Base-by-base conservation (phyloP, 2,329 filamentous ascomycete species). In the Westerdykella aurantiaca region DNA sequence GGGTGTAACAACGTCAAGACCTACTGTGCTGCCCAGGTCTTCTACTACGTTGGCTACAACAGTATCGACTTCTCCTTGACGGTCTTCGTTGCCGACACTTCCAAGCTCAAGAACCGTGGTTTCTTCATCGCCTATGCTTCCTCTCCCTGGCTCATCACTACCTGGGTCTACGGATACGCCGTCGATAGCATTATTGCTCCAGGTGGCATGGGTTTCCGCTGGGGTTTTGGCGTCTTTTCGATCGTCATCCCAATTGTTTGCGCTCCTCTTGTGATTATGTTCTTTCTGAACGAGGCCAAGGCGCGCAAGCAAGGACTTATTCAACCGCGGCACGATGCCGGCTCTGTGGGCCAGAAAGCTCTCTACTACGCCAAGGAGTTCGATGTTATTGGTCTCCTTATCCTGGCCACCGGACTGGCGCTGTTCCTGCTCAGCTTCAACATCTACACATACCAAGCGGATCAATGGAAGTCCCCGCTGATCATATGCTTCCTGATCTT, bases 371-470 rank as follows among this genome's bases (percentile, higher is more conserved):
- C 73, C 17, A 70, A 76, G 45, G 79, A 86, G 52, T 83, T 86
- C 47, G 84, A 88, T 57, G 59, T 79, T 1, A 39, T 80, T 4
- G 83, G 84, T 12, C 68, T 85, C 16, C 43, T 86, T 16, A 69
- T 86, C 5, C 72, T 86, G 39, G 73, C 77, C 2, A 71, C 69
- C 1, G 84, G 82, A 5, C 75, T 85, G 43, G 72, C 78, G 0
- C 67, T 87, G 13, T 80, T 89, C 59, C 70, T 89, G 13, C 75
- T 89, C 9, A 80, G 84, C 2, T 81, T 89, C 63, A 82, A 74
- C 34, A 71, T 89, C 29, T 65, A 64, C 53, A 53, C 61, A 2
- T 54, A 55, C 39, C 59, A 51, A 57, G 55, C 49, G 39, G 38
- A 58, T 42, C 43, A 50, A 13, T 72, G 69, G 69, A 55, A 47